Evolutionary conservation across 2,329 filamentous ascomycete species (phyloP).

Genomic region (Chrysoporthe austroafricana): DNA sequence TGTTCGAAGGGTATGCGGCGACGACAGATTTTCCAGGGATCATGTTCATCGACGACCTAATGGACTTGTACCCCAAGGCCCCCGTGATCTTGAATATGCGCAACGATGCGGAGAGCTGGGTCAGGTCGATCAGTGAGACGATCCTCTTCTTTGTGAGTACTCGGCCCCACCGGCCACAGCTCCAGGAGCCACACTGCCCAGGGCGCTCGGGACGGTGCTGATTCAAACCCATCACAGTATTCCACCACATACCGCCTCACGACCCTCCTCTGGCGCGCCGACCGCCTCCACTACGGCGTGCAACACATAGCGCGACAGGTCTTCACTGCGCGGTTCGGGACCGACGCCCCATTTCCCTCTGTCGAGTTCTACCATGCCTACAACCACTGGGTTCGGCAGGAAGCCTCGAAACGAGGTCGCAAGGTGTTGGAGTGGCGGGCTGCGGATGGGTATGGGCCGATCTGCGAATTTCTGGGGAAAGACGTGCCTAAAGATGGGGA

Average conservation of each 20-base stretch:
- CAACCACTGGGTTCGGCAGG: constrained; percentile 34
- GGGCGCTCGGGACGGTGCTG: too few relatives aligned
- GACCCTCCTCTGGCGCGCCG: constrained; percentile 1
- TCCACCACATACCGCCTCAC: neutral
- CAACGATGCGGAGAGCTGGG: constrained; percentile 26
- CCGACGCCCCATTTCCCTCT: constrained; percentile 10
- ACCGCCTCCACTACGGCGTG: neutral
- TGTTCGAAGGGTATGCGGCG: constrained; percentile 38
- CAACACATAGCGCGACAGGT: neutral
- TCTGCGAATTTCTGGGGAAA: constrained; percentile 45
- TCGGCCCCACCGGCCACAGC: too few relatives aligned
- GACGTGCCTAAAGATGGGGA: constrained; percentile 38
- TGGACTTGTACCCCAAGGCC: constrained; percentile 43
- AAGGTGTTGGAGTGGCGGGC: constrained; percentile 44
- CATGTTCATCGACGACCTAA: constrained; percentile 41
- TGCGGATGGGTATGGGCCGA: constrained; percentile 45
- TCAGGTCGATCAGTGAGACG: neutral
- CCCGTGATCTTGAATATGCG: constrained; percentile 39
- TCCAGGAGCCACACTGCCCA: neutral
- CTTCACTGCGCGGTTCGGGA: neutral
- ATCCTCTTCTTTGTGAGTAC: neutral
- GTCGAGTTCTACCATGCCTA: constrained; percentile 32
- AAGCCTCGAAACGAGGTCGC: constrained; percentile 38
- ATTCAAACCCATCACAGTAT: neutral
- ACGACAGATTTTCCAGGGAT: constrained; percentile 37